Base-by-base conservation (phyloP, 1,139 yeast genomes). In the Pichia sp. region DNA sequence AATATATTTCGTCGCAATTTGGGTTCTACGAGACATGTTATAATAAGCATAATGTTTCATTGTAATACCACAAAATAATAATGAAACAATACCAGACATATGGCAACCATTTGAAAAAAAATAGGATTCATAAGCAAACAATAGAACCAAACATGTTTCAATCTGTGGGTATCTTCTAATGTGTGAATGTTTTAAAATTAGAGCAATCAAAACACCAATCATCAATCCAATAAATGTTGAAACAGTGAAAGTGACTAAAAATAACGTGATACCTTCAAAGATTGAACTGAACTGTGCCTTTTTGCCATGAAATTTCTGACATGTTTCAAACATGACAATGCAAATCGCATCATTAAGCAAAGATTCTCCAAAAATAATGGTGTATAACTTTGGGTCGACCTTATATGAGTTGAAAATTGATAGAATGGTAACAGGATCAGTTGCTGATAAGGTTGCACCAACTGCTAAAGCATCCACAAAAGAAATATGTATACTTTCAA, bases 61-160 rank as follows among this genome's bases (percentile, higher is more conserved):
- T 3, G 98, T 92, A 51, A 94, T 90, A 44, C 98, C 98, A 63
- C 97, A 92, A 67, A 94, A 94, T 52, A 94, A 68, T 52, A 94
- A 71, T 2, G 97, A 87, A 6, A 94, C 99, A 56, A 92, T 94
- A 41, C 99, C 99, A 5, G 97, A 88, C 98, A 92, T 92, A 62
- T 94, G 98, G 55, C 98, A 94, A 38, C 98, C 99, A 61, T 92
- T 94, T 41, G 97, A 90, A 65, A 94, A 92, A 70, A 94, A 94
- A 62, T 94, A 94, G 0, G 97, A 86, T 55, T 90, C 95, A 61
- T 94, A 94, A 7, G 98, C 97, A 62, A 90, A 83, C 52, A 94
- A 68, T 43, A 92, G 68, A 29, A 94, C 95, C 51, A 94, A 65
- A 63, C 98, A 92, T 27, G 97, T 86, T 68, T 94, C 99, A 56